Percentiles rank a stretch among this genome's conserved stretches.
Evolutionary conservation across 2,329 filamentous ascomycete species (phyloP).

Genomic region (Fusarium sp.): DNA sequence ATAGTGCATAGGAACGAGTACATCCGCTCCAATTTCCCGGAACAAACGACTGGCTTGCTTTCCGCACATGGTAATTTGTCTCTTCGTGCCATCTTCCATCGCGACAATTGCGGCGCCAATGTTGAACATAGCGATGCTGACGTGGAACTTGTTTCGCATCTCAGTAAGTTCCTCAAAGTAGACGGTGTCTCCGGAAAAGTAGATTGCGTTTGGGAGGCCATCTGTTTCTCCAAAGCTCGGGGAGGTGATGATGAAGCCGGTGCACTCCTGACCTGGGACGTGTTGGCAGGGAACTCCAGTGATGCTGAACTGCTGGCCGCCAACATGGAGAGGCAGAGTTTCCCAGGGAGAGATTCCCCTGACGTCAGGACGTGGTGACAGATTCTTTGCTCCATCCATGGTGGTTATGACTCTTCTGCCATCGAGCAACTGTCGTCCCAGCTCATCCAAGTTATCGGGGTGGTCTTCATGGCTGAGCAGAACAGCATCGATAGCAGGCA

Average conservation of each 20-base stretch:
- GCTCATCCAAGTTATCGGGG: background rate
- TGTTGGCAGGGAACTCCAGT: background rate
- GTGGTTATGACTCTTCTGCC: background rate
- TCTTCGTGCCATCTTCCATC: background rate
- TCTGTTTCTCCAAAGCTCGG: background rate
- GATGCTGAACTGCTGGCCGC: background rate
- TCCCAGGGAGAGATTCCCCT: background rate
- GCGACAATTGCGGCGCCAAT: background rate
- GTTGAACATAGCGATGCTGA: slow-evolving; percentile 3
- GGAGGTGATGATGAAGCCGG: background rate
- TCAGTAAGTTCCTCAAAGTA: background rate
- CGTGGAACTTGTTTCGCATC: background rate
- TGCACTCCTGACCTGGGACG: background rate
- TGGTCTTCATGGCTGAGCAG: background rate
- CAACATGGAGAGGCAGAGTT: background rate
- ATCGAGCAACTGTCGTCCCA: background rate
- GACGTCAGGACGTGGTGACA: background rate
- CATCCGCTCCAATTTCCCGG: background rate
- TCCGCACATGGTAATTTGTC: slow-evolving; percentile 17
- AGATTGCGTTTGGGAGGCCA: slow-evolving; percentile 1
- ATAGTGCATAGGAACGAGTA: slow-evolving; percentile 18
- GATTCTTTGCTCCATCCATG: background rate
- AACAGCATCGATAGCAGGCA: background rate
- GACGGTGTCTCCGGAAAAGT: slow-evolving; percentile 18
- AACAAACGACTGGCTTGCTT: slow-evolving; percentile 6